These are phyloP conservation scores for Solanum appendiculatum DNA, from an alignment of 257 asterid genomes.

Conservation along the genomic window DNA sequence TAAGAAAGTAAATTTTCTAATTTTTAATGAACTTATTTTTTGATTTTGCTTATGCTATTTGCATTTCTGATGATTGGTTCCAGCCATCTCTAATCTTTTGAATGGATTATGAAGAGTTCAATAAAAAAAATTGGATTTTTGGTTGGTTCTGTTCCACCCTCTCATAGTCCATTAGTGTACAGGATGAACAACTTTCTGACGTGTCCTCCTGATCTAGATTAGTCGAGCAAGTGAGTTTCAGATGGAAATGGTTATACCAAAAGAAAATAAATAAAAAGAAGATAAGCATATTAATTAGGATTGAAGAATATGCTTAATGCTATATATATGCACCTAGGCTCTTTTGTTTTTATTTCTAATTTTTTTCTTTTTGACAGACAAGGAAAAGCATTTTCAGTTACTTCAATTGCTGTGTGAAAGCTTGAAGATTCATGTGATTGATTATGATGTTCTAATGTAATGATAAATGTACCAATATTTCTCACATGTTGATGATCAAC, in stretches of 20 bases:
- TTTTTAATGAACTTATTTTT: neutral
- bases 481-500: neutral
- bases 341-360: neutral
- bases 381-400: constrained; percentile 76
- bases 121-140: neutral
- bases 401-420: constrained; percentile 82
- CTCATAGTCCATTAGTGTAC: neutral
- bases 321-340: neutral
- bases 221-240: neutral
- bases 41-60: too few relatives aligned
- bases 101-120: neutral
- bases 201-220: neutral
- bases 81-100: neutral
- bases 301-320: neutral
- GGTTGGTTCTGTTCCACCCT: neutral
- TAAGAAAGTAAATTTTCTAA: neutral
- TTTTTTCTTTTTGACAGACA: constrained; percentile 28
- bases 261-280: too few relatives aligned
- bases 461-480: neutral
- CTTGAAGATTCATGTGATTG: constrained; percentile 18
- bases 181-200: neutral
- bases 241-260: neutral
- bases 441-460: neutral
- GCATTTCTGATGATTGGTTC: neutral
- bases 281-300: neutral